Evolutionary conservation across 352 stramenopile genomes (phyloP).

Genomic region (Aphanomyces astaci): DNA sequence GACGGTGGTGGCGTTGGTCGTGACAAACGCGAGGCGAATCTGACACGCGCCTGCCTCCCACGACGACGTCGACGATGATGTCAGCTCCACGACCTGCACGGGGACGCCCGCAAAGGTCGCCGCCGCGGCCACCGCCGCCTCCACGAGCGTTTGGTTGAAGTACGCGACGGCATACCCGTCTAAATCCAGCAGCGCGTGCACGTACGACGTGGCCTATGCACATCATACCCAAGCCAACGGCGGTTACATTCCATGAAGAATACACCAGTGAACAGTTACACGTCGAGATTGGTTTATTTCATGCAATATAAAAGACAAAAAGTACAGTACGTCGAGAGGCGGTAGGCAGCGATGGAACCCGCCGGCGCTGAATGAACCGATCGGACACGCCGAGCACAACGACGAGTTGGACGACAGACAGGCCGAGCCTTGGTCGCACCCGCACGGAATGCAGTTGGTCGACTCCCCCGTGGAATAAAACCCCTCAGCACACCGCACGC

Average conservation of each 20-base stretch:
- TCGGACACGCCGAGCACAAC: background rate
- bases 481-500: background rate
- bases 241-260: too few relatives aligned
- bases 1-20: background rate
- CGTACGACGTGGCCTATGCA: slow-evolving; percentile 6
- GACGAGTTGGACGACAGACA: background rate
- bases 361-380: background rate
- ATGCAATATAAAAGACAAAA: too few relatives aligned
- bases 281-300: too few relatives aligned
- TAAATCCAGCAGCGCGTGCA: background rate
- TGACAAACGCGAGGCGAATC: background rate
- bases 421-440: background rate
- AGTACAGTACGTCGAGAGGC: background rate
- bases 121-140: background rate
- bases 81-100: background rate
- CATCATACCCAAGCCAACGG: too few relatives aligned
- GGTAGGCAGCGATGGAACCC: background rate
- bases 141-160: slow-evolving; percentile 1
- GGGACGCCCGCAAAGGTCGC: background rate
- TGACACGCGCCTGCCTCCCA: background rate
- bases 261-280: too few relatives aligned
- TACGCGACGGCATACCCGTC: slow-evolving; percentile 5
- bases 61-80: background rate
- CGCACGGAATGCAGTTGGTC: slow-evolving; percentile 15
- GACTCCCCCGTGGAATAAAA: slow-evolving; percentile 9